Evolutionary conservation across 331 rosid species (phyloP).

Genomic region (Pyracantha coccinea): DNA sequence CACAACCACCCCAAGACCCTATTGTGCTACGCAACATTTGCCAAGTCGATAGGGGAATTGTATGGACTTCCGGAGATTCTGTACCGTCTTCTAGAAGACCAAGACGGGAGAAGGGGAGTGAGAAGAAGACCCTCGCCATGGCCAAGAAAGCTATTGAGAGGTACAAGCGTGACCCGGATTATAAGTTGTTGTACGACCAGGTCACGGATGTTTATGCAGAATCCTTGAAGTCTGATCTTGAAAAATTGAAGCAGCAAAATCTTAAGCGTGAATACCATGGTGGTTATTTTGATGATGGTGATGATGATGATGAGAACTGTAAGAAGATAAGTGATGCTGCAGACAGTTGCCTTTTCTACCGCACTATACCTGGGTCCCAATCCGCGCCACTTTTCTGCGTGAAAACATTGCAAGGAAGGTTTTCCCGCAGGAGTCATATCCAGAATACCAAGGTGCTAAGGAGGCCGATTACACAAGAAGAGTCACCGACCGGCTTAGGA

Average conservation of each 20-base stretch:
- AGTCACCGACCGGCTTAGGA: background rate
- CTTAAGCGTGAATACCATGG: background rate
- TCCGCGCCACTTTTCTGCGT: background rate
- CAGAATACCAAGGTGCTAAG: background rate
- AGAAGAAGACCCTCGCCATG: too few relatives aligned
- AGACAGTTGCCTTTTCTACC: background rate
- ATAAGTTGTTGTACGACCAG: background rate
- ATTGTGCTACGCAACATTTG: background rate
- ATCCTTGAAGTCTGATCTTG: background rate
- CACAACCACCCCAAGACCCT: background rate
- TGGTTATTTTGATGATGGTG: background rate
- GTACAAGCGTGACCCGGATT: background rate
- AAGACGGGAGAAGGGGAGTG: background rate
- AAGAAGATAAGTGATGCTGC: background rate
- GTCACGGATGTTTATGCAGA: background rate
- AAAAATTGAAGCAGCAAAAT: background rate
- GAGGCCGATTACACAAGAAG: background rate
- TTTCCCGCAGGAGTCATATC: background rate
- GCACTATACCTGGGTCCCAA: too few relatives aligned
- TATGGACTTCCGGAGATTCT: background rate
- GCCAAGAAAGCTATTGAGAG: background rate
- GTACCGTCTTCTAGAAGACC: background rate
- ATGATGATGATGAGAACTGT: conserved; percentile 14
- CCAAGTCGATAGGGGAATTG: background rate
- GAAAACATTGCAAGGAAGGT: background rate